Base-by-base conservation (phyloP, 345 rosid species). In the Hypericum perforatum region DNA sequence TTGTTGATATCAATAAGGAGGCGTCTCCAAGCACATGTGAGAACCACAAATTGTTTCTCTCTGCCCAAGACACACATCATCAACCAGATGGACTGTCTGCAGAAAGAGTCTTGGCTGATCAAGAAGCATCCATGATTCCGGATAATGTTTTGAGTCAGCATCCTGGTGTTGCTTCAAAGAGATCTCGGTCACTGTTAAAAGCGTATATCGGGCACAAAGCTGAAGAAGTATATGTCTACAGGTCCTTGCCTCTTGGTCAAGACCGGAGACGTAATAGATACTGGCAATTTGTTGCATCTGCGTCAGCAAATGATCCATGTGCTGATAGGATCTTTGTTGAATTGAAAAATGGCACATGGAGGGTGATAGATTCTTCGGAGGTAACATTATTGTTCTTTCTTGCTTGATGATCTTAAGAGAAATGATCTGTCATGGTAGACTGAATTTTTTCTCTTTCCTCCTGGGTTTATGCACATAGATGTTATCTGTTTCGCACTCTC, bases 211-310 rank as follows among this genome's bases (percentile, higher is more conserved):
- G 92, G 43, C 85, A 81, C 62, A 89, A 73, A 73, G 97, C 95
- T 11, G 97, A 89, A 65, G 85, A 85, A 70, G 64, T 79, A 52
- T 79, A 79, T 59, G 81, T 69, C 9, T 81, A 75, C 54, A 79
- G 95, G 56, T 89, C 97, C 51, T 72, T 85, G 73, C 97, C 97
- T 12, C 73, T 89, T 12, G 97, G 97, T 60, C 87, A 73, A 72
- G 97, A 89, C 75, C 84, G 97, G 46, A 76, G 97, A 53, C 92
- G 78, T 39, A 89, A 85, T 58, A 76, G 97, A 4, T 89, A 89
- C 58, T 89, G 97, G 97, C 92, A 70, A 49, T 89, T 89, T 72
- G 67, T 78, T 13, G 70, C 88, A 45, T 89, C 92, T 1, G 55
- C 78, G 14, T 89, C 97, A 46, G 15, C 48, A 57, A 75, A 68